Conservation (phyloP, 352 stramenopile genomes). For the Phytophthora boehmeriae region DNA sequence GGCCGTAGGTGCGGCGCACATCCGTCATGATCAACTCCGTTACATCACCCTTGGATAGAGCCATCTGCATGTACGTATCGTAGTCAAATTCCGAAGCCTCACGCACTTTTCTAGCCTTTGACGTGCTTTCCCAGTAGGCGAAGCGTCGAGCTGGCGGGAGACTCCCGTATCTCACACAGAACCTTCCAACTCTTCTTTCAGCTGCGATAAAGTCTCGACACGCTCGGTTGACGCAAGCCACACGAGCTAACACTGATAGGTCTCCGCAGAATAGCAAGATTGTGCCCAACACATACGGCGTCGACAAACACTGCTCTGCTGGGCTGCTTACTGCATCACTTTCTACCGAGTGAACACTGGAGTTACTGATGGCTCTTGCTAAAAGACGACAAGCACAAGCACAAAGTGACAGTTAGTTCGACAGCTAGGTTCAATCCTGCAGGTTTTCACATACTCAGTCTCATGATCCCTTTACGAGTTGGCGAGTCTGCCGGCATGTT, state of each 20-base stretch:
- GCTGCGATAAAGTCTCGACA: constrained; percentile 68
- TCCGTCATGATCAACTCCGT: constrained; percentile 88
- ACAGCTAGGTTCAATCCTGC: background rate
- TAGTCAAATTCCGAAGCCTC: constrained; percentile 74
- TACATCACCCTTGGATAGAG: constrained; percentile 81
- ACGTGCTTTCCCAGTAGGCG: constrained; percentile 76
- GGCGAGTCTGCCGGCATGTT: constrained; percentile 13
- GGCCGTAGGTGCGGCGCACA: constrained; percentile 81
- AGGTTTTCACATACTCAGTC: constrained; percentile 50
- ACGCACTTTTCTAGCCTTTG: constrained; percentile 47
- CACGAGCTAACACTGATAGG: constrained; percentile 46
- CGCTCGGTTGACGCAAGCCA: constrained; percentile 60
- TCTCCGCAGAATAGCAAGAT: constrained; percentile 77
- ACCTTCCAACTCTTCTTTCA: constrained; percentile 75
- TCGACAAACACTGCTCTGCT: constrained; percentile 58
- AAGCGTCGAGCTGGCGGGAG: constrained; percentile 61
- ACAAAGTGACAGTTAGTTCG: constrained; percentile 8
- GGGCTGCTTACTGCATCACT: constrained; percentile 13
- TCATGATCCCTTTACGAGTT: constrained; percentile 43
- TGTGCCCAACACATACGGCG: constrained; percentile 69
- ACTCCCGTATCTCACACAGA: constrained; percentile 82
- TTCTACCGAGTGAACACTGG: constrained; percentile 27
- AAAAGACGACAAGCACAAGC: constrained; percentile 1
- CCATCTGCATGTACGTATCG: constrained; percentile 86
- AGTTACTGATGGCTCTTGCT: constrained; percentile 37